Percentiles rank a stretch among this genome's conserved stretches.
Evolutionary conservation across 208 protist genomes (phyloP).

Genomic region (Crithidia mellificae): DNA sequence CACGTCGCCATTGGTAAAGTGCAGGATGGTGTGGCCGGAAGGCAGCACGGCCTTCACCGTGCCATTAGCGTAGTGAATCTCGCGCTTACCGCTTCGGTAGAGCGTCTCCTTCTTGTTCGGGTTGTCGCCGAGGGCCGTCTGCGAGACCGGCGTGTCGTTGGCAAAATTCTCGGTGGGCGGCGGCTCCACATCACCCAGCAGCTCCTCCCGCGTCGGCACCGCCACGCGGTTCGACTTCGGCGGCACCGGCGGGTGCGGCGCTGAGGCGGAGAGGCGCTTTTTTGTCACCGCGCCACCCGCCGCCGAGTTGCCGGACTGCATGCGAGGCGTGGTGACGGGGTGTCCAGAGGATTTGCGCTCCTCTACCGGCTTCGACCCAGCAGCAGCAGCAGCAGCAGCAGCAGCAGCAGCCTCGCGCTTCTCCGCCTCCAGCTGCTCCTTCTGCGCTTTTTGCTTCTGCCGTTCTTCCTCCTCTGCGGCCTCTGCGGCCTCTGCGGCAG

Average conservation of each 20-base stretch:
- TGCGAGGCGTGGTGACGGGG: slow-evolving; percentile 56
- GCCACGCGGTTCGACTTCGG: slow-evolving; percentile 31
- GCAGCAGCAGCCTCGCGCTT: slow-evolving; percentile 13
- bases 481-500: neutral
- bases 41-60: slow-evolving; percentile 89
- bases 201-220: slow-evolving; percentile 65
- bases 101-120: slow-evolving; percentile 87
- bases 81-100: slow-evolving; percentile 89
- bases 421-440: slow-evolving; percentile 34
- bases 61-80: slow-evolving; percentile 92
- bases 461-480: neutral
- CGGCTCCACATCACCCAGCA: slow-evolving; percentile 64
- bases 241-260: slow-evolving; percentile 23
- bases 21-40: slow-evolving; percentile 77
- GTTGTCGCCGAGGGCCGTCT: slow-evolving; percentile 75
- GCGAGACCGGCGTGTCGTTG: slow-evolving; percentile 74
- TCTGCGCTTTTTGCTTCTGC: slow-evolving; percentile 19
- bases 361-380: slow-evolving; percentile 28
- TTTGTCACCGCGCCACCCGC: neutral
- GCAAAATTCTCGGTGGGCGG: slow-evolving; percentile 56
- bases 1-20: slow-evolving; percentile 93
- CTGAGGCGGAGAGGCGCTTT: slow-evolving; percentile 11
- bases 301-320: slow-evolving; percentile 12
- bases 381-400: neutral
- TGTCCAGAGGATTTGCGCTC: slow-evolving; percentile 49